These are phyloP conservation scores for Tolypocladium cylindrosporum DNA, from an alignment of 2,329 filamentous ascomycete species.

Conservation along the genomic window DNA sequence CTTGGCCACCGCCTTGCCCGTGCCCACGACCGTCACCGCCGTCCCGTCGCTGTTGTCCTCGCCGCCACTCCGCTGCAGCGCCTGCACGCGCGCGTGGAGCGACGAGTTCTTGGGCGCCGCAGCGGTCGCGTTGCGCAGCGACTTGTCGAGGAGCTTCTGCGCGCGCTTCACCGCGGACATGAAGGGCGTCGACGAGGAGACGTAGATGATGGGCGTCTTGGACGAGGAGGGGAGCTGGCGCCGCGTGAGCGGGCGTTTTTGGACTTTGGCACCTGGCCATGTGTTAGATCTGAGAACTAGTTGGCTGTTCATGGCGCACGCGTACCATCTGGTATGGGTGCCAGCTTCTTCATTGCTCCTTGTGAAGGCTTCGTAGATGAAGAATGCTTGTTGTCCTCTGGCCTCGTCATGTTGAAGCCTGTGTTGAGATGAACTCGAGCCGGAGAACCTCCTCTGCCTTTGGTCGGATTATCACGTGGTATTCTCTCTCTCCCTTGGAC, in stretches of 20 bases:
- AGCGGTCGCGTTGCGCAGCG: constrained; percentile 26
- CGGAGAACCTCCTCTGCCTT: too few species aligned
- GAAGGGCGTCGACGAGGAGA: constrained; percentile 56
- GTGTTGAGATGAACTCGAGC: background rate
- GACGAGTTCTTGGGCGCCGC: constrained; percentile 38
- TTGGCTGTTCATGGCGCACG: background rate
- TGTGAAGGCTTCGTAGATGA: background rate
- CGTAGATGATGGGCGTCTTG: constrained; percentile 46
- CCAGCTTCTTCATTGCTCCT: constrained; percentile 18
- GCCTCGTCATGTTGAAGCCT: background rate
- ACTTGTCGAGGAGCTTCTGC: constrained; percentile 49
- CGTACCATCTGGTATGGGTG: constrained; percentile 22
- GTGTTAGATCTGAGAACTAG: background rate
- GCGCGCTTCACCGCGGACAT: constrained; percentile 57
- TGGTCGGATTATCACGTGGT: background rate
- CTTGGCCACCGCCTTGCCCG: constrained; percentile 56
- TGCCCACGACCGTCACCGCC: constrained; percentile 50
- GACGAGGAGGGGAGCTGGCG: constrained; percentile 31
- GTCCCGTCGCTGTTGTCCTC: constrained; percentile 15
- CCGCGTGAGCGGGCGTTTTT: constrained; percentile 36
- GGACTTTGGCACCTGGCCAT: constrained; percentile 33
- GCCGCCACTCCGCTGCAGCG: constrained; percentile 21
- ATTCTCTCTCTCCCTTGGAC: background rate
- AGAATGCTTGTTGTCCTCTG: background rate
- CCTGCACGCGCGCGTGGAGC: constrained; percentile 35